phyloP scores from a whole-genome alignment of 176 grass and related monocot genomes.

The Melocanna baccifera region DNA sequence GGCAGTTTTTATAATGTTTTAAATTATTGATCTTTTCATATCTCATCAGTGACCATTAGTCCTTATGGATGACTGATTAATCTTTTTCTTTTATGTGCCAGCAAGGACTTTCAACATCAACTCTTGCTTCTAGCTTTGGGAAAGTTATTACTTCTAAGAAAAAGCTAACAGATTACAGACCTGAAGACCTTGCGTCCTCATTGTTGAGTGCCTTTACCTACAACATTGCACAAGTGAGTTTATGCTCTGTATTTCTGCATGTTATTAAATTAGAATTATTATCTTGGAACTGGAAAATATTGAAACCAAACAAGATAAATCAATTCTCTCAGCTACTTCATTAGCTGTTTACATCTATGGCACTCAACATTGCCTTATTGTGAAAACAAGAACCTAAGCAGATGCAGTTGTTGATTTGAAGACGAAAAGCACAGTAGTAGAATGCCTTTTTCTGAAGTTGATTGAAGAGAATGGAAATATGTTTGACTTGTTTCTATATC shows the following conservation, averaged over 20 bases:
- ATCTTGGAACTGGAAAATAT: background rate
- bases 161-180: conserved; percentile 71
- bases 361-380: background rate
- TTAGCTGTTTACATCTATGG: background rate
- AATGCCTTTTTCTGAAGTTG: background rate
- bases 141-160: conserved; percentile 94
- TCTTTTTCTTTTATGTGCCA: conserved; percentile 46
- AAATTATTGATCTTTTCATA: background rate
- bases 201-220: conserved; percentile 97
- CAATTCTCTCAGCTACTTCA: background rate
- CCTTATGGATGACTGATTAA: conserved; percentile 11
- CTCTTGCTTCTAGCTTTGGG: conserved; percentile 96
- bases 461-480: conserved; percentile 4
- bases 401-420: background rate
- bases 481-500: background rate
- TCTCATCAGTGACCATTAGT: background rate
- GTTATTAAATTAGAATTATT: conserved; percentile 16
- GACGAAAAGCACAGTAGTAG: background rate
- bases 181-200: conserved; percentile 86
- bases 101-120: conserved; percentile 97
- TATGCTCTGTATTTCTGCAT: background rate
- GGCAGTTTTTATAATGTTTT: background rate
- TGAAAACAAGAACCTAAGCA: background rate
- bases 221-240: conserved; percentile 91
- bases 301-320: background rate